A percentile compares a stretch with the other conserved stretches of the same genome.
Evolutionary conservation across 108 stramenopile species (phyloP).

Genomic region (Parietichytrium sp.): DNA sequence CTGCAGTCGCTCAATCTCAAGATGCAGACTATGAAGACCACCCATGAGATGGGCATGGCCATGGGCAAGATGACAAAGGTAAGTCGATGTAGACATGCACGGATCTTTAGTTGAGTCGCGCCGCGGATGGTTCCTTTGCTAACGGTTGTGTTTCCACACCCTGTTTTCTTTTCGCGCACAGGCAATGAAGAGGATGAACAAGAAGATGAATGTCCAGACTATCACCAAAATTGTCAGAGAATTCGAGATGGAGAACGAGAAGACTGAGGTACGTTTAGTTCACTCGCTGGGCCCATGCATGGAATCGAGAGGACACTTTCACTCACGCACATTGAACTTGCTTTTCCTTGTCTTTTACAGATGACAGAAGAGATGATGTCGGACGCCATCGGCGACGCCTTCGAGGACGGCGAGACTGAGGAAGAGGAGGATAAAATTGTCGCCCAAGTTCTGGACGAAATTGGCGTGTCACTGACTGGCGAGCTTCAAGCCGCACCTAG

Average conservation of each 20-base stretch:
- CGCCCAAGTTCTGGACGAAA: slow-evolving; percentile 57
- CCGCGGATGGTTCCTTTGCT: not conserved
- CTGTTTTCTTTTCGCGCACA: not conserved
- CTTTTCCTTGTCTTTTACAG: too few relatives aligned
- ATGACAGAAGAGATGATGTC: slow-evolving; percentile 59
- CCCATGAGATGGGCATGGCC: slow-evolving; percentile 15
- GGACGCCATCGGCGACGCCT: slow-evolving; percentile 62
- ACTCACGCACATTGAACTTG: too few relatives aligned
- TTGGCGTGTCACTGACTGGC: slow-evolving; percentile 50
- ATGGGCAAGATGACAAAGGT: slow-evolving; percentile 38
- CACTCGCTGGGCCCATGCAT: too few relatives aligned
- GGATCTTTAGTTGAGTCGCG: not conserved
- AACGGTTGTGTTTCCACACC: not conserved
- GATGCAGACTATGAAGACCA: slow-evolving; percentile 40
- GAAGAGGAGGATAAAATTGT: slow-evolving; percentile 61
- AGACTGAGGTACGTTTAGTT: slow-evolving; percentile 54
- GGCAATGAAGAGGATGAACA: slow-evolving; percentile 57
- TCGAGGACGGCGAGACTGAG: slow-evolving; percentile 60
- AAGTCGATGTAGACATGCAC: not conserved
- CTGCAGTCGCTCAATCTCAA: slow-evolving; percentile 28
- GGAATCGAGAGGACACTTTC: too few relatives aligned
- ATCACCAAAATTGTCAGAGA: slow-evolving; percentile 51
- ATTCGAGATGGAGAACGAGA: slow-evolving; percentile 58
- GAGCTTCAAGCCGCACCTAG: slow-evolving; percentile 52
- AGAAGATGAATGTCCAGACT: slow-evolving; percentile 46